Evolutionary conservation across 2,329 filamentous ascomycete species (phyloP).

Genomic region (Hypoxylon sp.): DNA sequence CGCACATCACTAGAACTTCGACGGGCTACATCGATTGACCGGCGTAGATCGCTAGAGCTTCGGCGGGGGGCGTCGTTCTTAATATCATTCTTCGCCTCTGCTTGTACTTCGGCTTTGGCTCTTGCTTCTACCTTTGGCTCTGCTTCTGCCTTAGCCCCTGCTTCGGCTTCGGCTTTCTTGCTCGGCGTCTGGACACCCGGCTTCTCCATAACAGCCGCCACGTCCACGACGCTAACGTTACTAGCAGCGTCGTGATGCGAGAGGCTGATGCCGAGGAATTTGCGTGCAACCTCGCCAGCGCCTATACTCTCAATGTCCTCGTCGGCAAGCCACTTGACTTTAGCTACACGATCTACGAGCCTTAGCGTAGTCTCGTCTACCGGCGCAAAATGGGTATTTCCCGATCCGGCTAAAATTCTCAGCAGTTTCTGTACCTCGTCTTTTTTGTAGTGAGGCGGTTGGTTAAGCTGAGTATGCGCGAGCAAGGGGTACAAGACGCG

Average conservation of each 20-base stretch:
- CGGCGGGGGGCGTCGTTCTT: slow-evolving; percentile 8
- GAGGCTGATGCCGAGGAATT: slow-evolving; percentile 79
- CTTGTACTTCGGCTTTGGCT: slow-evolving; percentile 8
- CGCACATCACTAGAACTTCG: neutral
- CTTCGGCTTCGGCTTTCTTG: slow-evolving; percentile 59
- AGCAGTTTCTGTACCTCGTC: slow-evolving; percentile 86
- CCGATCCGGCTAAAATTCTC: slow-evolving; percentile 75
- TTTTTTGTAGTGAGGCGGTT: slow-evolving; percentile 91
- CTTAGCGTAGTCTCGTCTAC: slow-evolving; percentile 85
- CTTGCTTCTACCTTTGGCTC: slow-evolving; percentile 15
- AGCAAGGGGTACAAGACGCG: slow-evolving; percentile 92
- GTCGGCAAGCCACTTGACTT: slow-evolving; percentile 76
- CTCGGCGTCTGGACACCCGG: slow-evolving; percentile 87
- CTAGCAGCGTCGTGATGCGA: slow-evolving; percentile 76
- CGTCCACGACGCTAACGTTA: slow-evolving; percentile 80
- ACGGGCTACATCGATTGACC: neutral
- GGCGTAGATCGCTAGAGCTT: slow-evolving; percentile 1
- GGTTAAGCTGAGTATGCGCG: slow-evolving; percentile 89
- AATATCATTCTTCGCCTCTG: neutral
- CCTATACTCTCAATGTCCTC: slow-evolving; percentile 51
- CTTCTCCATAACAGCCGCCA: slow-evolving; percentile 85
- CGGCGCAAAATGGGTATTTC: slow-evolving; percentile 82
- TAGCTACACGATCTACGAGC: slow-evolving; percentile 80
- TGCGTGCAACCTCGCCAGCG: slow-evolving; percentile 67
- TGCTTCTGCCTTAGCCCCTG: slow-evolving; percentile 44